These are phyloP conservation scores for Lactifluus piperatus DNA, from an alignment of 768 basidiomycete species.

Conservation along the genomic window DNA sequence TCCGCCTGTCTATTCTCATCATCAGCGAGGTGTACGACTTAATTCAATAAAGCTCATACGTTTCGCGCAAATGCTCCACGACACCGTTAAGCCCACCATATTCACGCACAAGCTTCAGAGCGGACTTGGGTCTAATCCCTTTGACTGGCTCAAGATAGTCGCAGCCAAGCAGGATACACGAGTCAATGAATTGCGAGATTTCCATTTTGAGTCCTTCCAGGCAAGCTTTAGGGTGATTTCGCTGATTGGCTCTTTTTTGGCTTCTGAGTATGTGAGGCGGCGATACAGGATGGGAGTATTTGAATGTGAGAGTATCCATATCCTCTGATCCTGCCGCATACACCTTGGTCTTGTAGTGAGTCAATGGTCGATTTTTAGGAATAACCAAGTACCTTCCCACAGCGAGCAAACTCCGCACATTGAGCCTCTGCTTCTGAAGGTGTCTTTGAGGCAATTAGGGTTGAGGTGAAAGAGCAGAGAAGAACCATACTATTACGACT, in stretches of 20 bases:
- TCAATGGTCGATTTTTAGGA: not conserved
- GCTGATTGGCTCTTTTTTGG: conserved; percentile 92
- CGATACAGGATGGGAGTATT: conserved; percentile 85
- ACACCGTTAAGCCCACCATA: conserved; percentile 63
- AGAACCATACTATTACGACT: conserved; percentile 65
- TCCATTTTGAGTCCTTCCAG: conserved; percentile 85
- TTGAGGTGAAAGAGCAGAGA: not conserved
- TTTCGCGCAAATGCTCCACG: conserved; percentile 69
- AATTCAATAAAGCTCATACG: conserved; percentile 34
- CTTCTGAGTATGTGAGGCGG: conserved; percentile 96
- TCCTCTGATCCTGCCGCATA: conserved; percentile 98
- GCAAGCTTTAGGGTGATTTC: conserved; percentile 81
- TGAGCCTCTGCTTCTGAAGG: conserved; percentile 99
- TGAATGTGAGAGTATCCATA: conserved; percentile 98
- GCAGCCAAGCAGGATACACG: conserved; percentile 94
- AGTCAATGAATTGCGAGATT: conserved; percentile 96
- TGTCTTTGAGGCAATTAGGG: conserved; percentile 44
- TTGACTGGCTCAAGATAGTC: conserved; percentile 99
- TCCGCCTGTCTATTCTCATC: conserved; percentile 31
- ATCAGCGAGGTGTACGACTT: conserved; percentile 4
- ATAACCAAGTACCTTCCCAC: conserved; percentile 58
- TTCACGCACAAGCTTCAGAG: conserved; percentile 86
- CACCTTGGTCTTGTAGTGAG: conserved; percentile 42
- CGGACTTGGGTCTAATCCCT: conserved; percentile 92
- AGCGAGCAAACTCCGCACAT: conserved; percentile 95